Percentiles rank a stretch among this genome's conserved stretches.
Evolutionary conservation across 2,329 filamentous ascomycete genomes (phyloP).

Genomic region (Exophiala xenobiotica): DNA sequence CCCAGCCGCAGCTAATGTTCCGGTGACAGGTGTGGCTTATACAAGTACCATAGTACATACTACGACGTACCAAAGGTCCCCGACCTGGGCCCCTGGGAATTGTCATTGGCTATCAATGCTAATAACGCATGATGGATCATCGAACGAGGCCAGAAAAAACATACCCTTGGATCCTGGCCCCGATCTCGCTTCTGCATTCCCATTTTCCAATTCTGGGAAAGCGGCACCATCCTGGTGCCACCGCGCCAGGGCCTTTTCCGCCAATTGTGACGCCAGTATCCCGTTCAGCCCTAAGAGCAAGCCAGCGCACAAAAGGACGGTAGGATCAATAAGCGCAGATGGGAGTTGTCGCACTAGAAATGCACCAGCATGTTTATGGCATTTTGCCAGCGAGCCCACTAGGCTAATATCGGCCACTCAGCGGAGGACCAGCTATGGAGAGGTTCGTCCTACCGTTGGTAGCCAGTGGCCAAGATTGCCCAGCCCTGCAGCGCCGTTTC

Average conservation of each 20-base stretch:
- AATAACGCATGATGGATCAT: too few relatives aligned
- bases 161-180: background rate
- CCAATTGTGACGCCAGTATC: slow-evolving; percentile 13
- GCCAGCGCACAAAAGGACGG: slow-evolving; percentile 7
- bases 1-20: background rate
- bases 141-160: too few relatives aligned
- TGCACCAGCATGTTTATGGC: slow-evolving; percentile 6
- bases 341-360: background rate
- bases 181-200: background rate
- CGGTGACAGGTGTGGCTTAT: too few relatives aligned
- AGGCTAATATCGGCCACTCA: slow-evolving; percentile 1
- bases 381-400: slow-evolving; percentile 13
- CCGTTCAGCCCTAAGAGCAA: slow-evolving; percentile 23
- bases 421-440: background rate
- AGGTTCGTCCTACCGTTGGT: too few relatives aligned
- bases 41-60: too few relatives aligned
- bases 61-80: too few relatives aligned
- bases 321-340: slow-evolving; percentile 17
- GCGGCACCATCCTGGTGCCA: background rate
- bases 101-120: too few relatives aligned
- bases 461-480: slow-evolving; percentile 20
- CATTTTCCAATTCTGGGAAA: slow-evolving; percentile 17
- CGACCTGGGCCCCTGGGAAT: too few relatives aligned
- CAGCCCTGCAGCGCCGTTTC: slow-evolving; percentile 8
- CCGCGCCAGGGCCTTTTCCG: slow-evolving; percentile 6